Evolutionary conservation across 768 basidiomycete genomes (phyloP).

Genomic region (Hebeloma cylindrosporum): DNA sequence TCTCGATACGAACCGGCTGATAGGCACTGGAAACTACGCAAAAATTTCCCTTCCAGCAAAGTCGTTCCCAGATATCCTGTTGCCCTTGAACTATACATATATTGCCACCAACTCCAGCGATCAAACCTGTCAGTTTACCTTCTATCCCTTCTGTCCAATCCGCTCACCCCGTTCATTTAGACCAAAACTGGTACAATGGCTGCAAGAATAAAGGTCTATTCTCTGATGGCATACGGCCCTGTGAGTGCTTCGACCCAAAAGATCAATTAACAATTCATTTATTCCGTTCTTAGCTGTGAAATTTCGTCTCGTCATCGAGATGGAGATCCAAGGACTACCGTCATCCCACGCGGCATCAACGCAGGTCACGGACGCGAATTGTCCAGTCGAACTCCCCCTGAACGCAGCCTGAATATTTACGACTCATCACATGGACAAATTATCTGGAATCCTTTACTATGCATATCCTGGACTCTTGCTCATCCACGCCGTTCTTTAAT

Average conservation of each 20-base stretch:
- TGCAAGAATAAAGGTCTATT: slow-evolving; percentile 63
- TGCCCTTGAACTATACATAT: slow-evolving; percentile 88
- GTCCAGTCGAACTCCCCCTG: slow-evolving; percentile 66
- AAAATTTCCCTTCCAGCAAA: slow-evolving; percentile 65
- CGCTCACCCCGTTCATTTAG: slow-evolving; percentile 32
- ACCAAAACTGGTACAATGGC: slow-evolving; percentile 74
- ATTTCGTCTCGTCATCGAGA: slow-evolving; percentile 63
- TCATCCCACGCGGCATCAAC: slow-evolving; percentile 53
- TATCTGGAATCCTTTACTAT: slow-evolving; percentile 11
- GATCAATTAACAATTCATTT: slow-evolving; percentile 4
- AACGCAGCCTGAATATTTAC: slow-evolving; percentile 41
- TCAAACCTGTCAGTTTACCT: slow-evolving; percentile 63
- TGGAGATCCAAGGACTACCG: slow-evolving; percentile 70
- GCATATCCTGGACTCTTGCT: slow-evolving; percentile 12
- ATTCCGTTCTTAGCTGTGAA: slow-evolving; percentile 47
- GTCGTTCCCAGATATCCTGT: slow-evolving; percentile 55
- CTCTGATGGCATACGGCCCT: slow-evolving; percentile 51
- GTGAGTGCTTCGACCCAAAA: slow-evolving; percentile 39
- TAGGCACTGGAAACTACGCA: slow-evolving; percentile 68
- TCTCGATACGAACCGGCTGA: slow-evolving; percentile 57
- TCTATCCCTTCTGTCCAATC: slow-evolving; percentile 4
- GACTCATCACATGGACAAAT: slow-evolving; percentile 7
- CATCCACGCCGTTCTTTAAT: slow-evolving; percentile 11
- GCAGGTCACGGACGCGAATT: slow-evolving; percentile 57
- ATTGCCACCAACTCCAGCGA: slow-evolving; percentile 77